These are phyloP conservation scores for Colletotrichum noveboracense DNA, from an alignment of 2,329 filamentous ascomycete genomes.

Conservation along the genomic window DNA sequence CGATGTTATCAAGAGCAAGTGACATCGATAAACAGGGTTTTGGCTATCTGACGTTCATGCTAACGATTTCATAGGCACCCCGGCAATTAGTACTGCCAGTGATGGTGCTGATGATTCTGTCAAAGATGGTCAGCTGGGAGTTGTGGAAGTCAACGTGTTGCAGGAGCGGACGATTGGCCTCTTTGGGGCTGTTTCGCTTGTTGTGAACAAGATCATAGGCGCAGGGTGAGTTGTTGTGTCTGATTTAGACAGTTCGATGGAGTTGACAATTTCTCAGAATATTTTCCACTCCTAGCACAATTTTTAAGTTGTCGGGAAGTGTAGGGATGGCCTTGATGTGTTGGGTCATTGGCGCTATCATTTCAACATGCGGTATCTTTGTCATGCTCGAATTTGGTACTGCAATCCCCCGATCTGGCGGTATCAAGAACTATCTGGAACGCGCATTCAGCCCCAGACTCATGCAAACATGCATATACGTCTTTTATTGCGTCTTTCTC, in stretches of 20 bases:
- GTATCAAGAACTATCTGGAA: constrained; percentile 30
- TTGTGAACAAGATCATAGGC: constrained; percentile 29
- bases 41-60: not conserved
- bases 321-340: constrained; percentile 28
- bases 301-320: constrained; percentile 26
- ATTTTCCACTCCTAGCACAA: constrained; percentile 27
- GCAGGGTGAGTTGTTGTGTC: constrained; percentile 17
- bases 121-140: not conserved
- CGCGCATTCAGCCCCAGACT: constrained; percentile 23
- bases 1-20: not conserved
- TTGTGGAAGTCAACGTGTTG: constrained; percentile 11
- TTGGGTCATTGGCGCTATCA: constrained; percentile 27
- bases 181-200: constrained; percentile 25
- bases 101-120: not conserved
- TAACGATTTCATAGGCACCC: not conserved
- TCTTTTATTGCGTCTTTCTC: constrained; percentile 27
- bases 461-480: constrained; percentile 27
- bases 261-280: constrained; percentile 25
- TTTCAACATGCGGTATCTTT: constrained; percentile 26
- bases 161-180: constrained; percentile 26
- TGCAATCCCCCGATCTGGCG: constrained; percentile 24
- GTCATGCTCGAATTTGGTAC: constrained; percentile 29
- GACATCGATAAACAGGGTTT: not conserved
- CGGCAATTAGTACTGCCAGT: not conserved
- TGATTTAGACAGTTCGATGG: no score